Percentiles rank a stretch among this genome's conserved stretches.
Evolutionary conservation across 352 stramenopile species (phyloP).

Genomic region (Globisporangium okanoganense): DNA sequence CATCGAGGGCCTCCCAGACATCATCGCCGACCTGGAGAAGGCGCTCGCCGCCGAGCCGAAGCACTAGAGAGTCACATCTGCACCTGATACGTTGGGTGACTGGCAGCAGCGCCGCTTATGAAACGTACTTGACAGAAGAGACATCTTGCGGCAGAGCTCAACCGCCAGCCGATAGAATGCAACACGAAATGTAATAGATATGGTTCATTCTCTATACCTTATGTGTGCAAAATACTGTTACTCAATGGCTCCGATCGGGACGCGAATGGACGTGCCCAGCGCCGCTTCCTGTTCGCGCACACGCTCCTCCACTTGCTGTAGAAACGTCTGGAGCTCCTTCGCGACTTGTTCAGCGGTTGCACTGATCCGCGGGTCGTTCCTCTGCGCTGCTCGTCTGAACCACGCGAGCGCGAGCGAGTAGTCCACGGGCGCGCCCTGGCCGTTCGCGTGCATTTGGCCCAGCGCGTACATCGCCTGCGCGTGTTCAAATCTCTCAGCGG

Average conservation of each 20-base stretch:
- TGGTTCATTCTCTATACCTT: constrained; percentile 7
- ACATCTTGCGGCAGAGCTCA: background rate
- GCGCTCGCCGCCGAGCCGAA: constrained; percentile 62
- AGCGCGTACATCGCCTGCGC: constrained; percentile 51
- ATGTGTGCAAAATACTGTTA: constrained; percentile 5
- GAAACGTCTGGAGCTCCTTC: constrained; percentile 35
- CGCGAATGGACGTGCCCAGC: constrained; percentile 40
- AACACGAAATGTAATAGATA: constrained; percentile 8
- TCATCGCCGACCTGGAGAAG: constrained; percentile 86
- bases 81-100: background rate
- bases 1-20: constrained; percentile 91
- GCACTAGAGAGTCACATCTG: constrained; percentile 12
- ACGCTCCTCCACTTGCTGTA: constrained; percentile 35
- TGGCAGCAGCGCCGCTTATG: background rate
- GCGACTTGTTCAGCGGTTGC: constrained; percentile 18
- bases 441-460: constrained; percentile 41
- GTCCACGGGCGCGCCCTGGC: constrained; percentile 30
- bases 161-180: constrained; percentile 2
- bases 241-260: constrained; percentile 38
- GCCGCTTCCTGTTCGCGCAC: constrained; percentile 36
- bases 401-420: constrained; percentile 42
- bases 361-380: constrained; percentile 29
- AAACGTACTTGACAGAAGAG: background rate
- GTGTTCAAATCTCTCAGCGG: constrained; percentile 26
- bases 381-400: constrained; percentile 31